Evolutionary conservation across 139 green algal genomes (phyloP).

Genomic region (Chlamydomonas applanata): DNA sequence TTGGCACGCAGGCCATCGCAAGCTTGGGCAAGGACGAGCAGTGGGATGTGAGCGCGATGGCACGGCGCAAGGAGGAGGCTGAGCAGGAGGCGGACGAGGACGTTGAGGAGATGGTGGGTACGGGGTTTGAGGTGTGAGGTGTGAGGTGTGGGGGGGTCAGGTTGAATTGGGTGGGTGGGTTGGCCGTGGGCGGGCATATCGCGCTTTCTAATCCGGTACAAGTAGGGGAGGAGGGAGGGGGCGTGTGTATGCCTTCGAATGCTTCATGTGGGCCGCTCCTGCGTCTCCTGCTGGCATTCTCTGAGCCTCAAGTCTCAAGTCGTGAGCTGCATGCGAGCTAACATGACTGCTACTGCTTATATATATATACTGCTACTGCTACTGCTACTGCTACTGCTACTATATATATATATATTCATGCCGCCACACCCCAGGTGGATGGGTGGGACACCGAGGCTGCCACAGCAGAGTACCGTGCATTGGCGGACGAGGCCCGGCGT

Average conservation of each 20-base stretch:
- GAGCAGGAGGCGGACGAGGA: slow-evolving; percentile 50
- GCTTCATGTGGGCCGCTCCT: too few relatives aligned
- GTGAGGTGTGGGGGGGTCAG: too few relatives aligned
- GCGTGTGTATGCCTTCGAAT: too few relatives aligned
- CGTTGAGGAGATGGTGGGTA: slow-evolving; percentile 50
- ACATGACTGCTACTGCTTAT: neutral
- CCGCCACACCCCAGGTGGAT: slow-evolving; percentile 37
- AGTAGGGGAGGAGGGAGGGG: too few relatives aligned
- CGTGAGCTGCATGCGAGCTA: too few relatives aligned
- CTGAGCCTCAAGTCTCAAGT: too few relatives aligned
- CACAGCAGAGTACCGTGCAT: slow-evolving; percentile 48
- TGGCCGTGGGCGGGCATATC: too few relatives aligned
- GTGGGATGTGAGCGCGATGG: slow-evolving; percentile 69
- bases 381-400: neutral
- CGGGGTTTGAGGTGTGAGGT: too few relatives aligned
- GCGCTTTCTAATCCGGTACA: too few relatives aligned
- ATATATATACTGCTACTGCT: neutral
- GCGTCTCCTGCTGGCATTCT: too few relatives aligned
- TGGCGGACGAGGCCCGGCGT: slow-evolving; percentile 37
- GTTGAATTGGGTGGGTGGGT: too few relatives aligned
- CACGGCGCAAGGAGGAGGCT: slow-evolving; percentile 52
- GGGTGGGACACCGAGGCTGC: slow-evolving; percentile 70
- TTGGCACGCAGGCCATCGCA: neutral
- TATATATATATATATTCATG: neutral
- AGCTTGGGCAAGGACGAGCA: slow-evolving; percentile 37